Conservation (phyloP, 768 basidiomycete species). For the Lactarius indigo region DNA sequence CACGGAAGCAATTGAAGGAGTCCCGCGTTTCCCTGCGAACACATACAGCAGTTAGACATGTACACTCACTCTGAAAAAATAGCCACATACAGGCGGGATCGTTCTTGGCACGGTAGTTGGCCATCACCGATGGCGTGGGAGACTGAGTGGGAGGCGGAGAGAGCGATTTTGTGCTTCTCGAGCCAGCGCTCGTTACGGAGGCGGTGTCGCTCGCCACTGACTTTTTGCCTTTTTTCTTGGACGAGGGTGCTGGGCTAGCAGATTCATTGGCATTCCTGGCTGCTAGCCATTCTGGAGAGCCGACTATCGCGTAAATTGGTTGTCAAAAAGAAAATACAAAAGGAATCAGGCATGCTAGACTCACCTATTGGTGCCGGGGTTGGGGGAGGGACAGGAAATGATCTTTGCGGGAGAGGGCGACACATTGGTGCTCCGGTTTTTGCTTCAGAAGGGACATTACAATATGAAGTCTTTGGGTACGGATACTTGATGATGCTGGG, state of each 20-base stretch:
- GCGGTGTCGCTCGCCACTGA: neutral
- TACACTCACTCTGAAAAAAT: neutral
- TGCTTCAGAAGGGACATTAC: slow-evolving; percentile 40
- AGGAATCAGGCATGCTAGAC: slow-evolving; percentile 15
- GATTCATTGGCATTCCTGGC: neutral
- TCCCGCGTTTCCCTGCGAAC: neutral
- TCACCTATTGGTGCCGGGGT: slow-evolving; percentile 34
- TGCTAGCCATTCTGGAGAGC: slow-evolving; percentile 26
- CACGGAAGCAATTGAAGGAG: neutral
- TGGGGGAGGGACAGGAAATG: slow-evolving; percentile 31
- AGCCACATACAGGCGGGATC: neutral
- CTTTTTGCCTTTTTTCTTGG: neutral
- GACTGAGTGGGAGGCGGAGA: neutral
- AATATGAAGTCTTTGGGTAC: slow-evolving; percentile 40
- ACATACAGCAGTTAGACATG: neutral
- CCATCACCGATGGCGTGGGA: neutral
- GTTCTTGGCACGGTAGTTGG: neutral
- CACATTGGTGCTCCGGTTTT: slow-evolving; percentile 39
- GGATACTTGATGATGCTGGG: slow-evolving; percentile 36
- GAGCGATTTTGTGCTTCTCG: neutral
- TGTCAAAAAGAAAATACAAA: neutral
- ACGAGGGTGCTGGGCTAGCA: neutral
- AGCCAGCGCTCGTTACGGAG: neutral
- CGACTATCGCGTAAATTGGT: slow-evolving; percentile 8
- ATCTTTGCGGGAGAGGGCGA: slow-evolving; percentile 40